A percentile compares a stretch with the other conserved stretches of the same genome.
Conservation (phyloP, 306 rosid genomes). For the Argentina anserina region DNA sequence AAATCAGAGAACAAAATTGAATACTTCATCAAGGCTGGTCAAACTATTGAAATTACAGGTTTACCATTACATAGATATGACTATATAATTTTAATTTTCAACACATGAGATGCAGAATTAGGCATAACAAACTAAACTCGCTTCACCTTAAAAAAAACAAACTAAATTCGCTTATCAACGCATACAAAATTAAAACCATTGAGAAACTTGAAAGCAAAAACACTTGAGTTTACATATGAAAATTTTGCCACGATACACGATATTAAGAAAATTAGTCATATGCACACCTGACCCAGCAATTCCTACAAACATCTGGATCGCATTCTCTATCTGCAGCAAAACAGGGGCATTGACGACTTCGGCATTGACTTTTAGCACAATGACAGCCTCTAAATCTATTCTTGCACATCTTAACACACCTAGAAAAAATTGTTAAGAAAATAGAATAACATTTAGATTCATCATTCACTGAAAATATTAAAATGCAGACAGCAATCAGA, state of each 20-base stretch:
- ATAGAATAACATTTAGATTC: conserved; percentile 2
- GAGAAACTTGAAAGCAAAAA: not conserved
- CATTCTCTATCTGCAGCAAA: conserved; percentile 99
- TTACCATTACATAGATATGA: not conserved
- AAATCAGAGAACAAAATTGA: not conserved
- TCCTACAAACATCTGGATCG: conserved; percentile 96
- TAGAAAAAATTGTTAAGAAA: conserved; percentile 19
- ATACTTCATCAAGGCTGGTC: not conserved
- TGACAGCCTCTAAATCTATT: conserved; percentile 95
- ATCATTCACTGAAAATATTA: not conserved
- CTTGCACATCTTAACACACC: conserved; percentile 93
- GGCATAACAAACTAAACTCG: too few relatives aligned
- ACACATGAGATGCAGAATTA: not conserved
- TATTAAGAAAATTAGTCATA: conserved; percentile 12
- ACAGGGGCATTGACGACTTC: conserved; percentile 97
- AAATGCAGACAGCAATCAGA: not conserved
- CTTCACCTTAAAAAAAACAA: too few relatives aligned
- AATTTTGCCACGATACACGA: not conserved
- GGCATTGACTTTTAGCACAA: conserved; percentile 98
- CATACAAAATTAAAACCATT: not conserved
- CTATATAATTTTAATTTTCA: not conserved
- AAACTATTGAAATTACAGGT: not conserved
- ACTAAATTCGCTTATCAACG: not conserved
- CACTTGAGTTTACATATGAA: not conserved
- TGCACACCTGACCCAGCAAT: conserved; percentile 96